Conservation (phyloP, 371 early-diverging fungal genomes). For the Zancudomyces culisetae region DNA sequence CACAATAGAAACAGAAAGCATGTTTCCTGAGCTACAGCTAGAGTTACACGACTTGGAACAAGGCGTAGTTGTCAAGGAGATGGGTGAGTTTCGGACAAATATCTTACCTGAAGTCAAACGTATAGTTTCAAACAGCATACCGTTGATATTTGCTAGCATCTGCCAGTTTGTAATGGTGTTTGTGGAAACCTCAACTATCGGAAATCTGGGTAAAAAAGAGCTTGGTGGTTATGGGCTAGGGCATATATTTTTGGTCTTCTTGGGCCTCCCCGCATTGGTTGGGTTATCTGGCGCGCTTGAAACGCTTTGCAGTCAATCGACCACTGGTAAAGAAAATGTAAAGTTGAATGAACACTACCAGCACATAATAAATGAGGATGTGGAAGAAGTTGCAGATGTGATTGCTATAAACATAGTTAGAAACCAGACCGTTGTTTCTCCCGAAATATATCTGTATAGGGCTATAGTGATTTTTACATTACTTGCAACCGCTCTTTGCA, state of each 20-base stretch:
- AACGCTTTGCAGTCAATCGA: slow-evolving; percentile 25
- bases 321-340: slow-evolving; percentile 9
- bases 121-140: background rate
- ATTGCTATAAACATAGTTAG: too few relatives aligned
- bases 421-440: background rate
- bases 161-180: background rate
- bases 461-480: slow-evolving; percentile 14
- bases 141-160: background rate
- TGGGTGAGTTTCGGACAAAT: too few relatives aligned
- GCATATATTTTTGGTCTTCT: slow-evolving; percentile 19
- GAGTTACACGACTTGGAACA: too few relatives aligned
- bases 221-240: slow-evolving; percentile 22
- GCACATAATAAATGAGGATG: too few relatives aligned
- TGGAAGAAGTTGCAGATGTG: too few relatives aligned
- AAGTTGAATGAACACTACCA: background rate
- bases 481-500: slow-evolving; percentile 3
- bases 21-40: too few relatives aligned
- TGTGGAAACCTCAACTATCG: background rate
- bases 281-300: slow-evolving; percentile 23
- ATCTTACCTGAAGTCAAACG: too few relatives aligned
- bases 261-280: slow-evolving; percentile 20
- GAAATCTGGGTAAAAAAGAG: slow-evolving; percentile 6
- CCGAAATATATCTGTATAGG: slow-evolving; percentile 22
- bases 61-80: too few relatives aligned
- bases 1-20: too few relatives aligned